Evolutionary conservation across 331 rosid genomes (phyloP), one percentile per base, ranked within the genome.

Genomic region (Dryas integrifolia): DNA sequence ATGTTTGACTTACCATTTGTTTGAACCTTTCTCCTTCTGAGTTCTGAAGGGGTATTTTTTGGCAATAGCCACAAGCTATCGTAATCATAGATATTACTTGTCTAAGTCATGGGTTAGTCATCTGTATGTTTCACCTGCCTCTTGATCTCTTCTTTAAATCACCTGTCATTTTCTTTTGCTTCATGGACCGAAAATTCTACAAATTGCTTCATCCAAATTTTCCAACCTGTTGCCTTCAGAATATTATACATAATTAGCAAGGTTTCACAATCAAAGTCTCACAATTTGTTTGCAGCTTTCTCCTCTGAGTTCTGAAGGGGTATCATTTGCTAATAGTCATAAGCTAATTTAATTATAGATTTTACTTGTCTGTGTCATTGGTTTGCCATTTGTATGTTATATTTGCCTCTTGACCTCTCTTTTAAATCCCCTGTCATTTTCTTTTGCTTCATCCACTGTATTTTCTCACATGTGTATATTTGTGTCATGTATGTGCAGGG

Each of bases 401-500:
- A 15, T 12, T 41, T 7, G 11, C 14, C 43, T 3, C 65, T 35
- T 35, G 43, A 44, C 39, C 35, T 43, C 51, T 18, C 1, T 11
- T 65, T 2, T 40, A 1, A 7, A 15, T 46, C 30, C 2, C 4
- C 49, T 24, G 12, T 14, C 9, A 24, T 21, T 35, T 15, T 65
- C 4, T 7, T 21, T 24, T 10, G 12, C 46, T 55, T 41, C 74
- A 35, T 38, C 13, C 49, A 1, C 16, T 10, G 7, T 8, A 39
- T 51, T 4, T 51, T 62, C 35, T 44, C 11, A 26, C 1, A 3
- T 15, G 26, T 68, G 7, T 63, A 10, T 60, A 48, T 70, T 82
- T 70, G 73, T 55, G 16, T 58, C 76, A 12, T 50, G 58, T 35
- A 2, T 62, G 52, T 40, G 26, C 85, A 92, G 98, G 96, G 40